phyloP scores from a whole-genome alignment of 2,329 filamentous ascomycete genomes.

The Fusarium algeriense region DNA sequence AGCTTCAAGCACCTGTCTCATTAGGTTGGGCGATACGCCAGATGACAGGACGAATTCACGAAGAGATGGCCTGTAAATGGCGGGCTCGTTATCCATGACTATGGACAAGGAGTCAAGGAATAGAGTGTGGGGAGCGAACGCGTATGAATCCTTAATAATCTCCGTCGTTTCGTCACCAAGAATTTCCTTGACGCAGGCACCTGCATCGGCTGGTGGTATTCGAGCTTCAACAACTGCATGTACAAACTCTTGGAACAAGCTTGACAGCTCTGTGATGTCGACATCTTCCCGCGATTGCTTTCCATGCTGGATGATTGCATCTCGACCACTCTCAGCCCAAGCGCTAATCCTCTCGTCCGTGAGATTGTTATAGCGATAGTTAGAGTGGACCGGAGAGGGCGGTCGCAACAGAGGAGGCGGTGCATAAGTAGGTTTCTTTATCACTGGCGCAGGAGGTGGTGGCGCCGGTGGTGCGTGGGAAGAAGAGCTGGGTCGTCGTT shows the following conservation, averaged over 20 bases:
- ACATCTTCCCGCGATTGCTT: slow-evolving; percentile 73
- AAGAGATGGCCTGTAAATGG: slow-evolving; percentile 63
- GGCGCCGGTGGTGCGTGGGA: slow-evolving; percentile 32
- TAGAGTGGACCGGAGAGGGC: slow-evolving; percentile 54
- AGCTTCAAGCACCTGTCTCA: slow-evolving; percentile 87
- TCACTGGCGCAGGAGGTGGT: slow-evolving; percentile 39
- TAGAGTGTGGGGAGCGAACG: slow-evolving; percentile 73
- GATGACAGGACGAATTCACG: slow-evolving; percentile 78
- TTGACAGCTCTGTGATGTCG: slow-evolving; percentile 75
- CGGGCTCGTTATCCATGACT: slow-evolving; percentile 77
- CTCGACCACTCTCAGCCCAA: slow-evolving; percentile 77
- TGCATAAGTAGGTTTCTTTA: slow-evolving; percentile 36
- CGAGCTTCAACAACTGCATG: slow-evolving; percentile 78
- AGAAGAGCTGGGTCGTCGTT: slow-evolving; percentile 40
- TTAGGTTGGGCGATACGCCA: slow-evolving; percentile 75
- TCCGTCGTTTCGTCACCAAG: slow-evolving; percentile 68
- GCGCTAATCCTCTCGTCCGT: slow-evolving; percentile 74
- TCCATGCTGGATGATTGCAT: slow-evolving; percentile 75
- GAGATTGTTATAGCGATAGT: slow-evolving; percentile 80
- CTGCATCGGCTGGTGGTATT: slow-evolving; percentile 76
- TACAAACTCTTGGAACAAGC: slow-evolving; percentile 87
- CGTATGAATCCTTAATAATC: slow-evolving; percentile 62
- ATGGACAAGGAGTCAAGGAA: slow-evolving; percentile 89
- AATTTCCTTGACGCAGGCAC: slow-evolving; percentile 79
- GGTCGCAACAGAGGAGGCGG: slow-evolving; percentile 44